Evolutionary conservation across 345 rosid genomes (phyloP).

Genomic region (Salix viminalis): DNA sequence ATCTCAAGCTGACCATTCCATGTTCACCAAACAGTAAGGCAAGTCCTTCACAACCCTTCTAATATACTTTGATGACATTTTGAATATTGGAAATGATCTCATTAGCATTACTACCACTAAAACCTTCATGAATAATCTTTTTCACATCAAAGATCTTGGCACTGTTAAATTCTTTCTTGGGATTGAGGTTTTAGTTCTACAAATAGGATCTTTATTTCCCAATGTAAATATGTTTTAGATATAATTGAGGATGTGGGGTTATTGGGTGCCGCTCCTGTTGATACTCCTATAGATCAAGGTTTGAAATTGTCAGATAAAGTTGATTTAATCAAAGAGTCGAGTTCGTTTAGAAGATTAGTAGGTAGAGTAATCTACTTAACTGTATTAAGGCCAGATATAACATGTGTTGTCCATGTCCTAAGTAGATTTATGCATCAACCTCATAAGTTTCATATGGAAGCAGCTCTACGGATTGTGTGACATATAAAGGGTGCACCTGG

Average conservation of each 20-base stretch:
- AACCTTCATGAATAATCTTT: background rate
- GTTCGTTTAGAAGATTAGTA: background rate
- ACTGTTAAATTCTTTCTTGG: background rate
- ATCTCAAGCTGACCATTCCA: too few relatives aligned
- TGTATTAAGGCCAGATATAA: slow-evolving; percentile 9
- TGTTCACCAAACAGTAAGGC: background rate
- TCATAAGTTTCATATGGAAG: background rate
- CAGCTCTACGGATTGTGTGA: background rate
- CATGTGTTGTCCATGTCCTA: background rate
- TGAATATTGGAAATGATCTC: background rate
- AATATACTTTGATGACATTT: background rate
- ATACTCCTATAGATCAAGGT: background rate
- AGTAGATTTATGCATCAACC: slow-evolving; percentile 2
- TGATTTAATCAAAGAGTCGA: background rate
- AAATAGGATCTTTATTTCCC: background rate
- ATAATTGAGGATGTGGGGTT: background rate
- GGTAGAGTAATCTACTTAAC: background rate
- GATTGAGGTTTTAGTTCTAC: background rate
- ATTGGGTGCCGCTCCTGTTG: background rate
- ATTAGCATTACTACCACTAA: background rate
- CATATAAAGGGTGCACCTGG: background rate
- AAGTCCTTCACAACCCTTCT: background rate
- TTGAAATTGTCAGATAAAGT: background rate
- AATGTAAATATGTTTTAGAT: background rate
- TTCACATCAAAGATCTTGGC: slow-evolving; percentile 1